Evolutionary conservation across 2,329 filamentous ascomycete species (phyloP).

Genomic region (Aureobasidium lini): DNA sequence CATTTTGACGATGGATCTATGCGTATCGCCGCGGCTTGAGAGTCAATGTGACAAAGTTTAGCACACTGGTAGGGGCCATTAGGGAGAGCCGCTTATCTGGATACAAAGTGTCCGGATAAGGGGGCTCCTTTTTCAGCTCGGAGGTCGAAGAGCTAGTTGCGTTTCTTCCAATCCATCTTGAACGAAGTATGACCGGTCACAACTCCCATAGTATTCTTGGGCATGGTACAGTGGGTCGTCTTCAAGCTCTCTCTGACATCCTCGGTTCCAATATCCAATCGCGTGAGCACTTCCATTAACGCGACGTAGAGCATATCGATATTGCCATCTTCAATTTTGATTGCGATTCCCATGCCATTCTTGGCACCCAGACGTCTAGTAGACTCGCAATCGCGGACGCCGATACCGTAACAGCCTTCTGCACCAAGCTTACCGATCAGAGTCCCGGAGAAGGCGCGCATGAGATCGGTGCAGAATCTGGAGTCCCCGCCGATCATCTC

Average conservation of each 20-base stretch:
- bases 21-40: too few relatives aligned
- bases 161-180: neutral
- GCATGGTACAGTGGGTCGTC: constrained; percentile 28
- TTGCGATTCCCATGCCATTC: constrained; percentile 37
- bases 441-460: constrained; percentile 31
- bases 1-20: too few relatives aligned
- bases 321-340: constrained; percentile 45
- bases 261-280: constrained; percentile 32
- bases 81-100: too few relatives aligned
- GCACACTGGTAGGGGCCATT: too few relatives aligned
- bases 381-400: constrained; percentile 31
- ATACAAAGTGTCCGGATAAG: too few relatives aligned
- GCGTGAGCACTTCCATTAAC: constrained; percentile 38
- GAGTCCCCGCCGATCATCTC: constrained; percentile 40
- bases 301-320: constrained; percentile 38
- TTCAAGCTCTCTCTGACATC: constrained; percentile 27
- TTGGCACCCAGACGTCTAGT: constrained; percentile 29
- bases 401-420: constrained; percentile 43
- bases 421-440: constrained; percentile 44
- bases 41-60: too few relatives aligned
- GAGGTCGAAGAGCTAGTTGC: neutral
- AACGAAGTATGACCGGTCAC: constrained; percentile 26
- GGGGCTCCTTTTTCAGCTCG: too few relatives aligned
- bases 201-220: constrained; percentile 34
- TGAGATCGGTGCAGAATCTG: constrained; percentile 42